Base-by-base conservation (phyloP, 768 basidiomycete species). In the Lactarius sanguifluus region DNA sequence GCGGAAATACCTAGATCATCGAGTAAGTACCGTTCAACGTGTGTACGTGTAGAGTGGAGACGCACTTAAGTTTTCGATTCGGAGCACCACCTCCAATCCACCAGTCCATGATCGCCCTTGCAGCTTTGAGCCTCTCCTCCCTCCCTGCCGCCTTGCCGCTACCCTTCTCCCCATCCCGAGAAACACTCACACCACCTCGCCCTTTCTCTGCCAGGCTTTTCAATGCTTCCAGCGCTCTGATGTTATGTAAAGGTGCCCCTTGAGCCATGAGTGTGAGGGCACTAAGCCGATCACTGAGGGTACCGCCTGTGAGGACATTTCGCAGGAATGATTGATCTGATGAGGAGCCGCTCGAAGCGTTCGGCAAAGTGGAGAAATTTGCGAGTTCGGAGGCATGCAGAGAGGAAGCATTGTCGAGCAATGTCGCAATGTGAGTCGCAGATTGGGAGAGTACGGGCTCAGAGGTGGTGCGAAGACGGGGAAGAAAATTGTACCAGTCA, bases 1-100 rank as follows among this genome's bases (percentile, higher is more conserved):
- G 9, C 92, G 89, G 73, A 96, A 92, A 75, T 95, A 96, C 75
- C 95, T 96, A 64, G 7, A n/a, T 7, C 52, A 32, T 56, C n/a
- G 13, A 38, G 15, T 5, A n/a, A 38, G 15, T 5, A 18, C 5
- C 54, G 30, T 56, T n/a, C 20, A 34, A 12, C 23, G 8, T 64
- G 45, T 57, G 34, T 68, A 57, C 18, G 16, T 20, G 25, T 16
- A 32, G 0, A 34, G 32, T 15, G 34, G 34, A 54, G 16, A 80
- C 87, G 60, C 67, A 95, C 92, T 84, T 92, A 30, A 98, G 83
- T 75, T 98, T 98, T 67, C 92, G 81, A 65, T 83, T 80, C 0
- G 94, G 92, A 23, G 88, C 91, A n/a, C 94, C 94, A 28, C 95
- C 96, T 38, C 94, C 95, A 56, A 91, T 85, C 94, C 95, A 97